Conservation (phyloP, 768 basidiomycete species). For the Panaeolus cyanescens region DNA sequence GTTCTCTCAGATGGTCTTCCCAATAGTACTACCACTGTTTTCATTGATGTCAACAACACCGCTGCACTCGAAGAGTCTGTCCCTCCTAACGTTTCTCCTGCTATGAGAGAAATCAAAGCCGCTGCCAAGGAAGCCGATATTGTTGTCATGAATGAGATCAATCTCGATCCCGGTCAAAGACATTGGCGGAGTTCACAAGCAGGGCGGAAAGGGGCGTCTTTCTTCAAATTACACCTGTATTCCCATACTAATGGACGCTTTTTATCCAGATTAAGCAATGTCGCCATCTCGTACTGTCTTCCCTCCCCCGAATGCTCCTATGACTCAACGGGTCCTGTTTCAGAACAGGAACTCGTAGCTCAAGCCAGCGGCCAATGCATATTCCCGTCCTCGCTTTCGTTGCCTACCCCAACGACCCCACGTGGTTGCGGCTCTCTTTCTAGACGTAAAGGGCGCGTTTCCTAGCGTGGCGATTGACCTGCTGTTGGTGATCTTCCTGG, state of each 20-base stretch:
- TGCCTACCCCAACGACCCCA: conserved; percentile 96
- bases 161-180: conserved; percentile 97
- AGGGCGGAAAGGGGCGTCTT: conserved; percentile 84
- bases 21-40: conserved; percentile 68
- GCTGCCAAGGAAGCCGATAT: conserved; percentile 87
- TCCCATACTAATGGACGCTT: neutral
- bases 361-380: conserved; percentile 93
- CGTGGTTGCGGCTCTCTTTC: no score
- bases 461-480: no score
- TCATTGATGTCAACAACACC: conserved; percentile 78
- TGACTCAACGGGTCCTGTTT: conserved; percentile 81
- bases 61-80: conserved; percentile 78
- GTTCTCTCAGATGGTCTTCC: conserved; percentile 69
- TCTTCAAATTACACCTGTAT: neutral
- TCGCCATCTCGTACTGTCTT: conserved; percentile 93
- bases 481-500: no score
- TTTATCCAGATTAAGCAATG: conserved; percentile 70
- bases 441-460: no score
- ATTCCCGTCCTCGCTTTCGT: conserved; percentile 95
- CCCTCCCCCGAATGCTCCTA: conserved; percentile 88
- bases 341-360: conserved; percentile 85
- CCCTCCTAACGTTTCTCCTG: conserved; percentile 83
- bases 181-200: conserved; percentile 89
- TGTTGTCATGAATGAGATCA: conserved; percentile 96
- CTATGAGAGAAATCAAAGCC: conserved; percentile 84